A percentile compares a stretch with the other conserved stretches of the same genome.
These are phyloP conservation scores for Pythium dissimile DNA, from an alignment of 352 stramenopile species.

Conservation along the genomic window DNA sequence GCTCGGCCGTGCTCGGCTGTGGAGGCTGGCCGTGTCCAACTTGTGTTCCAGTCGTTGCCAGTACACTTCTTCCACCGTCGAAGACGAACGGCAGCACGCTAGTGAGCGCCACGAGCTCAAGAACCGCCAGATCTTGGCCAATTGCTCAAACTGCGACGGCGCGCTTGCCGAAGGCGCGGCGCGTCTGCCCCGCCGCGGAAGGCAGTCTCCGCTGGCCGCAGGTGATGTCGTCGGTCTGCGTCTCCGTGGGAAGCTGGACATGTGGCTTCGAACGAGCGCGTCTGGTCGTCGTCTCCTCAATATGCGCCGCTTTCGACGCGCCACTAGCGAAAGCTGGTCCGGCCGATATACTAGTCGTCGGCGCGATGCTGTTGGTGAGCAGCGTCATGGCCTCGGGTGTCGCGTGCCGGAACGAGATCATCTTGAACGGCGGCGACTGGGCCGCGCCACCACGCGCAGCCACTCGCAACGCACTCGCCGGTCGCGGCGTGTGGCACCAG, in stretches of 20 bases:
- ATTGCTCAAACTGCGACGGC: neutral
- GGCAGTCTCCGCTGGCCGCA: no score
- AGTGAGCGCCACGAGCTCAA: neutral
- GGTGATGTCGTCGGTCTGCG: no score
- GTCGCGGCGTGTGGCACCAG: neutral
- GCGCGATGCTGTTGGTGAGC: neutral
- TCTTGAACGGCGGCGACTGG: conserved; percentile 13
- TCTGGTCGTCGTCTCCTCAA: no score
- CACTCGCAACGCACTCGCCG: neutral
- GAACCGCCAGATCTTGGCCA: neutral
- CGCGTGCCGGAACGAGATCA: conserved; percentile 21
- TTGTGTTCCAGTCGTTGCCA: neutral
- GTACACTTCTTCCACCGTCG: neutral
- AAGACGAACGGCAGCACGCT: neutral
- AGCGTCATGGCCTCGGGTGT: conserved; percentile 7
- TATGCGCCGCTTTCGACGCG: neutral
- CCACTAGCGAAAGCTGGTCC: neutral
- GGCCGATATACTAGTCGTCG: neutral
- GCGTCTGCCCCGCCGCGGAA: no score
- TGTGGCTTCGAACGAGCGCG: no score
- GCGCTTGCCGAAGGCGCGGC: no score
- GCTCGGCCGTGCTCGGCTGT: no score
- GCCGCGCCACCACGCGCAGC: conserved; percentile 2
- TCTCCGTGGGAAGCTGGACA: no score
- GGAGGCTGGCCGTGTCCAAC: no score